phyloP scores from a whole-genome alignment of 169 alveolate genomes.

The Plasmodium berghei region DNA sequence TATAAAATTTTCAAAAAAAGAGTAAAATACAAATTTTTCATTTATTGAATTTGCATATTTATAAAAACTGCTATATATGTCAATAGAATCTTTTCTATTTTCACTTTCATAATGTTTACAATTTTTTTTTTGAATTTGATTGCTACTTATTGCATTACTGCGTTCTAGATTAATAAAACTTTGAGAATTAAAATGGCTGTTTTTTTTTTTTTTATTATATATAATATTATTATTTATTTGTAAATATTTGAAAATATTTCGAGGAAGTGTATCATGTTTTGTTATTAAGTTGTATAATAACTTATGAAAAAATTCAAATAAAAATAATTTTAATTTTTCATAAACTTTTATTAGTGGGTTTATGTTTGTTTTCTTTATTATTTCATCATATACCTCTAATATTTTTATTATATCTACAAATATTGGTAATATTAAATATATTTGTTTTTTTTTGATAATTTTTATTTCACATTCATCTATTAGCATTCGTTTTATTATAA shows the following conservation, averaged over 20 bases:
- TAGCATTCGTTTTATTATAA: conserved; percentile 65
- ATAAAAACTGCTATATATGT: conserved; percentile 43
- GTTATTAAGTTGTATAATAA: conserved; percentile 68
- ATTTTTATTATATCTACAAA: conserved; percentile 73
- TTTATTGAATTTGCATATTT: conserved; percentile 59
- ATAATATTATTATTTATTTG: conserved; percentile 59
- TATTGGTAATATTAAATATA: conserved; percentile 60
- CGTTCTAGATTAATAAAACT: too few species aligned
- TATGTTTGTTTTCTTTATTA: conserved; percentile 65
- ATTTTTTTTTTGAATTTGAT: too few species aligned
- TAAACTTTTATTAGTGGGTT: conserved; percentile 29
- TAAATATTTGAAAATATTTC: conserved; percentile 66
- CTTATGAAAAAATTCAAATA: conserved; percentile 51
- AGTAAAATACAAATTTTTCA: conserved; percentile 39
- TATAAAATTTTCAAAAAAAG: conserved; percentile 63
- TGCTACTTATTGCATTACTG: too few species aligned
- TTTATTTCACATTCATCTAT: conserved; percentile 76
- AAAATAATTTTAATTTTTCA: conserved; percentile 73
- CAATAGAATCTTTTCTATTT: conserved; percentile 22
- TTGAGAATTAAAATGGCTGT: conserved; percentile 6
- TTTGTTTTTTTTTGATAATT: conserved; percentile 52
- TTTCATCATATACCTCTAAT: conserved; percentile 68
- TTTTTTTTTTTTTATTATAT: conserved; percentile 38
- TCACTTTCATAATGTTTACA: neutral
- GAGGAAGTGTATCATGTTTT: conserved; percentile 46